These are phyloP conservation scores for Cytospora schulzeri DNA, from an alignment of 2,329 filamentous ascomycete species.

Conservation along the genomic window DNA sequence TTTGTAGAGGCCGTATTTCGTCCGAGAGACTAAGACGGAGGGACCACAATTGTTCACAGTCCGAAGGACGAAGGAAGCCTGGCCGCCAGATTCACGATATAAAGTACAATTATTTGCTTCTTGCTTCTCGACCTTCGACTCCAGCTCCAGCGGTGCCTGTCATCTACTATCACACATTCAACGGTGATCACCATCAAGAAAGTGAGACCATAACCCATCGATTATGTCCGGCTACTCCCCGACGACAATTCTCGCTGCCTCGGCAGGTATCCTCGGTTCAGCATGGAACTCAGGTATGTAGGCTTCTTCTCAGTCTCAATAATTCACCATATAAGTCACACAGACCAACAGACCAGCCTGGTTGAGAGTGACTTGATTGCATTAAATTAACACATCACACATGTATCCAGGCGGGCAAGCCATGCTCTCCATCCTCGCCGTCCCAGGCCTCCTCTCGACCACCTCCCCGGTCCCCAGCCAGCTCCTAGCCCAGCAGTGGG, in stretches of 20 bases:
- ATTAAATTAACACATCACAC: background rate
- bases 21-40: background rate
- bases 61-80: too few species aligned
- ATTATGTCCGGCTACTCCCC: conserved; percentile 25
- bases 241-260: conserved; percentile 37
- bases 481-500: conserved; percentile 41
- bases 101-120: background rate
- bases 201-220: background rate
- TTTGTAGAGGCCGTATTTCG: conserved; percentile 20
- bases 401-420: conserved; percentile 39
- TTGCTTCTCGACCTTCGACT: too few species aligned
- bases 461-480: conserved; percentile 33
- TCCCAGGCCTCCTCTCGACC: conserved; percentile 36
- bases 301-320: too few species aligned
- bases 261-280: conserved; percentile 43
- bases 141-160: too few species aligned
- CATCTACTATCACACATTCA: too few species aligned
- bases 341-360: conserved; percentile 17
- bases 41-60: background rate
- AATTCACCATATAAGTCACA: too few species aligned
- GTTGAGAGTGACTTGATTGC: too few species aligned
- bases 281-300: conserved; percentile 44
- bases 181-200: too few species aligned
- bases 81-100: too few species aligned
- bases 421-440: conserved; percentile 40